These are phyloP conservation scores for Coffea humblotiana DNA, from an alignment of 305 asterid species.

Conservation along the genomic window DNA sequence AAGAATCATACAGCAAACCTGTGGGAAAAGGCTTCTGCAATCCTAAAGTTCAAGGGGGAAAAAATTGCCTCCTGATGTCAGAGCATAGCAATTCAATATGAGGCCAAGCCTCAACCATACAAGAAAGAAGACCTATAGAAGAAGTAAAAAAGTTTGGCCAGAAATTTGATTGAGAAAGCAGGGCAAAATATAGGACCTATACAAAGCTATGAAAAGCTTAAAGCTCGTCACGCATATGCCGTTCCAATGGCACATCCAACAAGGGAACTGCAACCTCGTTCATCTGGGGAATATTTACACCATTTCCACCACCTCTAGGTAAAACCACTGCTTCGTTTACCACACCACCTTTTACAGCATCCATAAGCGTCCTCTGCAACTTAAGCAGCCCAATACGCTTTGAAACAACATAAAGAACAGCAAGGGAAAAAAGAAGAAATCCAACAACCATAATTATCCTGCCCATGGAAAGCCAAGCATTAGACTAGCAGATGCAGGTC, in stretches of 20 bases:
- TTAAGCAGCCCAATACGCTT: slow-evolving; percentile 84
- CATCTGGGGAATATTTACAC: slow-evolving; percentile 41
- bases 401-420: slow-evolving; percentile 88
- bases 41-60: neutral
- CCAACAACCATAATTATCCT: slow-evolving; percentile 71
- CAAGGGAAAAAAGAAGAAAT: slow-evolving; percentile 74
- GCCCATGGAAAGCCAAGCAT: slow-evolving; percentile 29
- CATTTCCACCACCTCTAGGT: slow-evolving; percentile 40
- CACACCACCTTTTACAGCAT: slow-evolving; percentile 75
- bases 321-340: slow-evolving; percentile 46
- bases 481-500: slow-evolving; percentile 10
- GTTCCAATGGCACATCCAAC: slow-evolving; percentile 50
- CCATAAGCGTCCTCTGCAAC: slow-evolving; percentile 72
- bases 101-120: neutral
- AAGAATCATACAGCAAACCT: neutral
- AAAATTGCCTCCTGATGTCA: neutral
- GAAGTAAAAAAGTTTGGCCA: neutral
- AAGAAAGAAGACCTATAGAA: neutral
- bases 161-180: neutral
- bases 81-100: neutral
- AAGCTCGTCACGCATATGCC: slow-evolving; percentile 76
- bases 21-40: neutral
- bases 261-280: slow-evolving; percentile 42
- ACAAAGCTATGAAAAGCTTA: slow-evolving; percentile 24
- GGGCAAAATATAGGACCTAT: neutral